Base-by-base conservation (phyloP, 805 yeast genomes). In the Yamadazyma endophytica region DNA sequence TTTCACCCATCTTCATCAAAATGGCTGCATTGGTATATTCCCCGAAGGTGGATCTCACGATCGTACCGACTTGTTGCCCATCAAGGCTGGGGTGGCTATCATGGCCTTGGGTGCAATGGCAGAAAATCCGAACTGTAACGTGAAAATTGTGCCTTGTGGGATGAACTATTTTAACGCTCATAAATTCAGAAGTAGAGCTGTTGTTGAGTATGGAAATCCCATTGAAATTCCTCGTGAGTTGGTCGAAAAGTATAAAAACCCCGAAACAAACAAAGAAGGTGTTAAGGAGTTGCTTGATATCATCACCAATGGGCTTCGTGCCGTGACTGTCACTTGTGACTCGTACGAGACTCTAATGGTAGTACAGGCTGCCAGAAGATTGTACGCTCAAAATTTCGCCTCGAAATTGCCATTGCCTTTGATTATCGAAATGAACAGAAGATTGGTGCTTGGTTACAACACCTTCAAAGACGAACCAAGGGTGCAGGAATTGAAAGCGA, bases 1-100 rank as follows among this genome's bases (percentile, higher is more conserved):
- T 3, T 92, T 89, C 54, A 76, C 80, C 29, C 96, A 87, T 54
- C 68, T 92, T 40, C 73, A 85, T 13, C 71, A 76, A 37, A 88
- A 92, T 24, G 77, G 84, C 35, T 85, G 94, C 40, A 61, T 92
- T 21, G 97, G 97, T 8, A 85, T 92, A 26, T 92, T 88, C 63
- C 97, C 98, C 6, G 98, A 92, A 64, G 98, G 98, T 37, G 98
- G 98, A 1, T 87, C 96, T 9, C 98, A 90, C 50, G 98, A 90
- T 56, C 71, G 98, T 44, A 79, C 97, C 0, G 94, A 87, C 41
- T 60, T 90, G 44, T 68, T 90, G 30, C 98, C 98, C 0, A 65
- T 90, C 44, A 90, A 92, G 53, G 96, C 97, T 1, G 98, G 98
- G 40, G 97, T 92, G 6, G 96, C 96, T 2, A 83, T 90, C 35